Base-by-base conservation (phyloP, 148 eudicot genomes). In the Talinum fruticosum region DNA sequence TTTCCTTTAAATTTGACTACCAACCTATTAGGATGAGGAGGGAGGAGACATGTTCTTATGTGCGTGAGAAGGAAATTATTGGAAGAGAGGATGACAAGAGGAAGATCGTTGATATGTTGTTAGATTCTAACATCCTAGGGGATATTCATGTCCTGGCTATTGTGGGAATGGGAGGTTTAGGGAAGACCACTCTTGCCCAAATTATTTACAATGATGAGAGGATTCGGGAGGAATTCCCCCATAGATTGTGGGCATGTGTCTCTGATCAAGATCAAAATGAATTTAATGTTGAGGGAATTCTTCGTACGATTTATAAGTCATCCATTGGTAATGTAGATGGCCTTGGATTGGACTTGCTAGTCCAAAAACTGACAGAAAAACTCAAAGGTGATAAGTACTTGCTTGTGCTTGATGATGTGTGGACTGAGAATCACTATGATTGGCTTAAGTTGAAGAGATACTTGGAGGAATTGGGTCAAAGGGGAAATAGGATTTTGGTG, bases 401-500 rank as follows among this genome's bases (percentile, higher is more conserved):
- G 13, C 77, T 37, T 37, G 41, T 37, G 3, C 41, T 37, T 37
- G 41, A 37, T 37, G 41, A 37, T 37, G 41, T 37, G 8, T 76
- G 79, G 82, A 79, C 71, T 15, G 82, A 84, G 13, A 72, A 71
- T 72, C 78, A 53, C 1, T 23, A 5, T 4, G 51, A 57, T 19
- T 81, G 82, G 80, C 29, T 51, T 5, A 68, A 75, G 34, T 36
- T 84, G 57, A 51, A 28, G 51, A 61, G n/a, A 5, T 57, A 81
- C 26, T 66, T 84, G 6, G 54, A 7, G 2, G 54, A 28, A 49
- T n/a, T n/a, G n/a, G 80, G 82, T 19, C 23, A 28, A 2, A 34
- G 35, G 5, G 85, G 82, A 33, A 82, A 84, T 53, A 79, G 72
- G 64, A 73, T 85, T 65, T 5, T 85, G 49, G 78, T 83, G 29